Conservation (phyloP, 768 basidiomycete genomes). For the Xanthoconium purpureum region DNA sequence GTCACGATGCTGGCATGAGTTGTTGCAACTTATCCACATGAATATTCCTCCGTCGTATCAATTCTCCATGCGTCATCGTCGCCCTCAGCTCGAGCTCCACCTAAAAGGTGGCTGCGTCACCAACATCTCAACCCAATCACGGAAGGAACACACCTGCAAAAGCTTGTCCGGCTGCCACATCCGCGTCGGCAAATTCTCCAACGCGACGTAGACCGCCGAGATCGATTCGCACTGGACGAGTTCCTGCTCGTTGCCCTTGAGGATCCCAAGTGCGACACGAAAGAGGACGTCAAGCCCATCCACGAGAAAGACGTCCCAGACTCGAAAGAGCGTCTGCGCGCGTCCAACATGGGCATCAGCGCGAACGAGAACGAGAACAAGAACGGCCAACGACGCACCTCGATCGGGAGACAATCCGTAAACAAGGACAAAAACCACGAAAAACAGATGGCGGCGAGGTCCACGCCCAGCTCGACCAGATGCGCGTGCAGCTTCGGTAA, state of each 20-base stretch:
- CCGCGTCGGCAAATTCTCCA: slow-evolving; percentile 86
- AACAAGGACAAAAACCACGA: slow-evolving; percentile 98
- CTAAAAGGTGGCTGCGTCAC: slow-evolving; percentile 28
- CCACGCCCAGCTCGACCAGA: slow-evolving; percentile 76
- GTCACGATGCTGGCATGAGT: slow-evolving; percentile 34
- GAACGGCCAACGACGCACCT: slow-evolving; percentile 48
- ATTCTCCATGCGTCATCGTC: slow-evolving; percentile 51
- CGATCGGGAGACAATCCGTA: slow-evolving; percentile 93
- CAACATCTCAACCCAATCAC: not conserved
- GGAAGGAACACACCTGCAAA: slow-evolving; percentile 57
- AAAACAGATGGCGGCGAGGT: slow-evolving; percentile 93
- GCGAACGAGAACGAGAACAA: too few species aligned
- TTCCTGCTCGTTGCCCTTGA: slow-evolving; percentile 81
- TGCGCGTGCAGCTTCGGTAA: slow-evolving; percentile 75
- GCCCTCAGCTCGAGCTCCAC: slow-evolving; percentile 56
- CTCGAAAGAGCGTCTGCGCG: slow-evolving; percentile 80
- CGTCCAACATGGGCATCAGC: not conserved
- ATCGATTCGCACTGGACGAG: slow-evolving; percentile 81
- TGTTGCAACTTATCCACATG: slow-evolving; percentile 48
- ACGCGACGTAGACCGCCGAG: slow-evolving; percentile 82
- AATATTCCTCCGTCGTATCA: slow-evolving; percentile 49
- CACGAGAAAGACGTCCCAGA: slow-evolving; percentile 95
- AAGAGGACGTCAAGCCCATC: slow-evolving; percentile 91
- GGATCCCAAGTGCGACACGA: slow-evolving; percentile 83
- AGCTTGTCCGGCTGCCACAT: slow-evolving; percentile 94